Percentiles rank a stretch among this genome's conserved stretches.
Evolutionary conservation across 192 early-diverging fungal genomes (phyloP).

Genomic region (Mycoemilia scoparia): DNA sequence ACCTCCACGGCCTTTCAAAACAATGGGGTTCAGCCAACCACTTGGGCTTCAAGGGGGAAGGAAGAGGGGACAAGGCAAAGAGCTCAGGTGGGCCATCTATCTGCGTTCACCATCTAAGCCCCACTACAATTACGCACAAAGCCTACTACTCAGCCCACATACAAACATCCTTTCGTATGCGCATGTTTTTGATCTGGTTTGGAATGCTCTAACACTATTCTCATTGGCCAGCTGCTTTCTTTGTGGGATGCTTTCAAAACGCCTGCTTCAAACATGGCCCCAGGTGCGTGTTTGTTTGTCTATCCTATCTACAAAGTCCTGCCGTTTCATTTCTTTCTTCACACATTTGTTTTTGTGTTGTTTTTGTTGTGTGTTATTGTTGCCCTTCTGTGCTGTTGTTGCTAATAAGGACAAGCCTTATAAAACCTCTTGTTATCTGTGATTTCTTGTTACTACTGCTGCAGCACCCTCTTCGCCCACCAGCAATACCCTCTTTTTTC

Average conservation of each 20-base stretch:
- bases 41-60: too few species aligned
- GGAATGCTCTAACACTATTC: background rate
- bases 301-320: background rate
- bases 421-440: background rate
- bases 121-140: too few species aligned
- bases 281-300: slow-evolving; percentile 1
- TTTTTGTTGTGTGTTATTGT: slow-evolving; percentile 1
- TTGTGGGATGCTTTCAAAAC: background rate
- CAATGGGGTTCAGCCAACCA: too few species aligned
- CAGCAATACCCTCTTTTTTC: background rate
- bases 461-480: too few species aligned
- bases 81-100: too few species aligned
- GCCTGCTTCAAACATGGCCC: background rate
- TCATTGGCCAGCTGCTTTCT: background rate
- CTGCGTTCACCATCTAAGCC: too few species aligned
- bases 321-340: background rate
- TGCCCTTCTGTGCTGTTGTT: slow-evolving; percentile 2
- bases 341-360: background rate
- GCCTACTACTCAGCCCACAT: too few species aligned
- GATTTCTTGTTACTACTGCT: too few species aligned
- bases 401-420: background rate
- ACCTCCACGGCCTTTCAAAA: too few species aligned
- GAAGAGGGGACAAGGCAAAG: too few species aligned
- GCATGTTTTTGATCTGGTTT: slow-evolving; percentile 4
- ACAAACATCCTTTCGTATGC: background rate